Conservation (phyloP, 352 stramenopile genomes). For the Thalassiosira livingstoniorum region DNA sequence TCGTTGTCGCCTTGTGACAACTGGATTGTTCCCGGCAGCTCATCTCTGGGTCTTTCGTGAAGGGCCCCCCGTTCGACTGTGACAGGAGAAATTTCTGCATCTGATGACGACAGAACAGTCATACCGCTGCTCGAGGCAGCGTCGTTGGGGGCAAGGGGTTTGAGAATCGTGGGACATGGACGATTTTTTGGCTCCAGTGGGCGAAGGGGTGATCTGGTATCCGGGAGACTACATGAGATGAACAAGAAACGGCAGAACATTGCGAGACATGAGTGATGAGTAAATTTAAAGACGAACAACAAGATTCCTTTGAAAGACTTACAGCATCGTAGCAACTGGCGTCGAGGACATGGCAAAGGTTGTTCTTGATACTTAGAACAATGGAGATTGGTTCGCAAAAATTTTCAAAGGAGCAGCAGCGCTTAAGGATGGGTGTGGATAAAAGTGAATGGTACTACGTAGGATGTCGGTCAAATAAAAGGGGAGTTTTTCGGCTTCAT, state of each 20-base stretch:
- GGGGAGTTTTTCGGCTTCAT: too few relatives aligned
- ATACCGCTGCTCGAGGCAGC: not conserved
- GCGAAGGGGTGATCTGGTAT: not conserved
- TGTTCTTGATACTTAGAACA: too few relatives aligned
- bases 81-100: constrained; percentile 12
- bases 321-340: too few relatives aligned
- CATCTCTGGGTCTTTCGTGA: not conserved
- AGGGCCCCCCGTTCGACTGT: not conserved
- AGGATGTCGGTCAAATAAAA: too few relatives aligned
- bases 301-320: too few relatives aligned
- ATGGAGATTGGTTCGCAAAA: too few relatives aligned
- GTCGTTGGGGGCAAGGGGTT: not conserved
- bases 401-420: too few relatives aligned
- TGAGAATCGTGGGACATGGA: not conserved
- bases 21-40: not conserved
- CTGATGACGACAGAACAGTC: constrained; percentile 4
- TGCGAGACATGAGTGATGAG: too few relatives aligned
- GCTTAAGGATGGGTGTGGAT: too few relatives aligned
- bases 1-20: not conserved
- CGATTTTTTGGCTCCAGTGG: not conserved
- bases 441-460: too few relatives aligned
- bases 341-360: too few relatives aligned
- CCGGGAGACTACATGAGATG: not conserved
- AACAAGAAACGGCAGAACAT: not conserved
- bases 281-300: too few relatives aligned